Evolutionary conservation across 208 protist genomes (phyloP), one percentile per base, ranked within the genome.

Genomic region (Trypanosoma boissoni): DNA sequence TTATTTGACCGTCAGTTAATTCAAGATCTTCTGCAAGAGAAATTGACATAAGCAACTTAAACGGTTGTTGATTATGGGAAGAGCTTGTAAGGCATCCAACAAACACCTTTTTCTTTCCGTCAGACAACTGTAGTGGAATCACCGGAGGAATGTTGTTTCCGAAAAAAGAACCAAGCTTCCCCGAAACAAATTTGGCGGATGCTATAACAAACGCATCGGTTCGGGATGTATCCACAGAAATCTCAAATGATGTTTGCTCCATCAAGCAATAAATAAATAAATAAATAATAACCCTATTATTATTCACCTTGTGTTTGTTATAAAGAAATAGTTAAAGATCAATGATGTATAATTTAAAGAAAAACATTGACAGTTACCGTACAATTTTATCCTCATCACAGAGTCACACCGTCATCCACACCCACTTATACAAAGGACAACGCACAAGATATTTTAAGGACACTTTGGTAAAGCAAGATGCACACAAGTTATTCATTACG

Each of bases 201-300:
- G 76, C 82, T 8, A 45, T 64, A 14, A 89, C 88, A 64, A 91
- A 94, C 39, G 78, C 61, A 66, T 94, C 79, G 23, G 72, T 80
- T 26, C 81, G 77, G 18, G 56, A 52, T 1, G 59, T 34, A 46
- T 91, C 82, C 32, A 88, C 54, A 18, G 59, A 57, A 3, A 94
- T 72, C 34, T 88, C 80, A 63, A 91, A 78, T 9, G 59, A 68
- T 10, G 16, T 69, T 23, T 39, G 45, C 23, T 73, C 67, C 76
- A 83, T 76, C 9, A 12, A 57, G 27, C 28, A 57, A 20, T 12
- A 28, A 44, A 44, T 27, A 27, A 57, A 10, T 18, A 24, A 7
- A 57, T 1, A 5, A 55, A 41, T 1, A 55, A 4, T 27, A 14
- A 23, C 29, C 44, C 7, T 57, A 26, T 57, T 48, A 21, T 48